Evolutionary conservation across 2,329 filamentous ascomycete genomes (phyloP).

Genomic region (Stemphylium vesicarium): DNA sequence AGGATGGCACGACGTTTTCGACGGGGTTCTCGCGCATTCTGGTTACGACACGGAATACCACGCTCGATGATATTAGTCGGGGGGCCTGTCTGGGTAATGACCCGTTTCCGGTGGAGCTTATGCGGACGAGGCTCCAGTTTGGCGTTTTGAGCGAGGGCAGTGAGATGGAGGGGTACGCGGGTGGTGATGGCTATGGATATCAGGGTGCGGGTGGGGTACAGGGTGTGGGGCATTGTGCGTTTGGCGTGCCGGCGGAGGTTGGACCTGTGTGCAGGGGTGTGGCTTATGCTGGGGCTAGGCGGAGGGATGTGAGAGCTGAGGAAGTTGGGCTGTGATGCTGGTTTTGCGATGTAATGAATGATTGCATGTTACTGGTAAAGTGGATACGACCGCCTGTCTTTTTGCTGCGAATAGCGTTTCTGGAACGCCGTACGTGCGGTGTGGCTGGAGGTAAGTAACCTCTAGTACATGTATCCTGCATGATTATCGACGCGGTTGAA

Average conservation of each 20-base stretch:
- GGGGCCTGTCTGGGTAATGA: slow-evolving; percentile 50
- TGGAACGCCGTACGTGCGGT: no score
- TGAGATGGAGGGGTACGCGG: slow-evolving; percentile 32
- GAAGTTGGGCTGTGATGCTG: no score
- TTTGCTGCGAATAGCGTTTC: no score
- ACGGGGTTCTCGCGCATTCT: slow-evolving; percentile 45
- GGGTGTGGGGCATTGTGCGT: slow-evolving; percentile 37
- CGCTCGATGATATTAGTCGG: slow-evolving; percentile 48
- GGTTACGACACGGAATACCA: slow-evolving; percentile 45
- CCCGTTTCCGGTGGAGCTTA: slow-evolving; percentile 48
- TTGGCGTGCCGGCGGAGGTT: slow-evolving; percentile 39
- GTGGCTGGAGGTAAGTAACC: no score
- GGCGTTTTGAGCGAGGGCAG: slow-evolving; percentile 43
- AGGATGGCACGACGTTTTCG: slow-evolving; percentile 46
- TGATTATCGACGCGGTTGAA: no score
- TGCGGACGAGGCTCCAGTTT: slow-evolving; percentile 46
- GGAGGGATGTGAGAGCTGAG: no score
- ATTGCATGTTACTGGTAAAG: no score
- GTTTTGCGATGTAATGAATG: no score
- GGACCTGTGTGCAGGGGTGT: slow-evolving; percentile 27
- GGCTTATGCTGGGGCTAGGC: slow-evolving; percentile 30
- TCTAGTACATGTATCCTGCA: no score
- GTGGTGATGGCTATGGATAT: slow-evolving; percentile 5
- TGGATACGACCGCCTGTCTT: no score
- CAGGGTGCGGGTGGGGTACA: no score